Percentiles rank a stretch among this genome's conserved stretches.
Conservation (phyloP, 1,139 yeast genomes). For the Hemisphaericaspora xylofermentans region DNA sequence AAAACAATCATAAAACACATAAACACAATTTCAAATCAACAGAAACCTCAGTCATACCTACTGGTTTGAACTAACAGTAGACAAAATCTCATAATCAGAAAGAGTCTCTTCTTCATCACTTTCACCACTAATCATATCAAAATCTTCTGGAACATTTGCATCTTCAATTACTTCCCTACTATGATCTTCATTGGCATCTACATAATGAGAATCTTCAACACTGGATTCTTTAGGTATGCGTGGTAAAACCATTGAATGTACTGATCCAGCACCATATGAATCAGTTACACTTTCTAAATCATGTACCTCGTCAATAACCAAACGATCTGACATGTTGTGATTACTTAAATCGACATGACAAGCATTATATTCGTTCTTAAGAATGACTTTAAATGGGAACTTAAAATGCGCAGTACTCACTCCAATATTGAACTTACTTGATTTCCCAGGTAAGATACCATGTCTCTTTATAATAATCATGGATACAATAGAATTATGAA, state of each 20-base stretch:
- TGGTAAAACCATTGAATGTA: slow-evolving; percentile 37
- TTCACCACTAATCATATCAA: slow-evolving; percentile 34
- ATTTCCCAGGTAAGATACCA: slow-evolving; percentile 33
- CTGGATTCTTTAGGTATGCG: slow-evolving; percentile 31
- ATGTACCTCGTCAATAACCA: slow-evolving; percentile 10
- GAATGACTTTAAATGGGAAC: slow-evolving; percentile 32
- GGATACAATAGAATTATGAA: slow-evolving; percentile 27
- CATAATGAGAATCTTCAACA: slow-evolving; percentile 20
- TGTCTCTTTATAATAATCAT: slow-evolving; percentile 31
- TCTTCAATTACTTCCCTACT: slow-evolving; percentile 25
- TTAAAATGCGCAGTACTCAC: slow-evolving; percentile 34
- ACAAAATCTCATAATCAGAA: slow-evolving; percentile 43
- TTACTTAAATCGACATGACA: slow-evolving; percentile 28
- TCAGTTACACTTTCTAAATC: background rate
- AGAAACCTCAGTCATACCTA: slow-evolving; percentile 1
- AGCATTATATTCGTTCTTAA: slow-evolving; percentile 22
- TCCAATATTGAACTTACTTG: slow-evolving; percentile 35
- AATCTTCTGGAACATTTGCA: slow-evolving; percentile 19
- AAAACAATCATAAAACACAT: background rate
- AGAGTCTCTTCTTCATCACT: slow-evolving; percentile 27
- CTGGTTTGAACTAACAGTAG: slow-evolving; percentile 24
- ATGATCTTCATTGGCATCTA: slow-evolving; percentile 22
- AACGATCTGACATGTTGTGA: slow-evolving; percentile 26
- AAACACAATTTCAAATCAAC: background rate
- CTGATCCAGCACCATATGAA: slow-evolving; percentile 19